Percentiles rank a stretch among this genome's conserved stretches.
phyloP scores from a whole-genome alignment of 2,329 filamentous ascomycete genomes.

The Talaromyces piceae region DNA sequence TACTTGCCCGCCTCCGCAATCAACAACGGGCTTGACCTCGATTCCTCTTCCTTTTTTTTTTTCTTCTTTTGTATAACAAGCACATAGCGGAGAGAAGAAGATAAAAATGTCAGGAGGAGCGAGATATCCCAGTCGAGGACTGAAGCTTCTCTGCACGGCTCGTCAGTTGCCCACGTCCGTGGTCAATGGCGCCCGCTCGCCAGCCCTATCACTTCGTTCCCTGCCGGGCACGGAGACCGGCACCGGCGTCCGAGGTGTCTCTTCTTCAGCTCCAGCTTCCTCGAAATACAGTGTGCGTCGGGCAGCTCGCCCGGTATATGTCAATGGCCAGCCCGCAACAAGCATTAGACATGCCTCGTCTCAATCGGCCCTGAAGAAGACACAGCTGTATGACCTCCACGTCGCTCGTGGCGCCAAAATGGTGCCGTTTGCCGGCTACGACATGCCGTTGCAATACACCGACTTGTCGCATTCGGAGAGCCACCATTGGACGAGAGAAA shows the following conservation, averaged over 20 bases:
- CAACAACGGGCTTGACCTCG: conserved; percentile 3
- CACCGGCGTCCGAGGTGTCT: conserved; percentile 8
- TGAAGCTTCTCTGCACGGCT: conserved; percentile 3
- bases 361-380: conserved; percentile 37
- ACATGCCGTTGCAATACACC: conserved; percentile 87
- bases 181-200: conserved; percentile 1
- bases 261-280: background rate
- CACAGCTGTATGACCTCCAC: conserved; percentile 72
- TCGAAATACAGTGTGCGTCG: background rate
- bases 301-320: background rate
- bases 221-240: background rate
- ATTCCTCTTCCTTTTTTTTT: background rate
- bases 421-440: conserved; percentile 90
- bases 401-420: conserved; percentile 77
- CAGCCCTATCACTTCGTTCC: background rate
- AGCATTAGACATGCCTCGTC: conserved; percentile 25
- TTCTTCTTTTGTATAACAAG: background rate
- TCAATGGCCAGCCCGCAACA: background rate
- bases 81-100: background rate
- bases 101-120: conserved; percentile 5
- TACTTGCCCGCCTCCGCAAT: conserved; percentile 13
- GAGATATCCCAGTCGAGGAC: conserved; percentile 7
- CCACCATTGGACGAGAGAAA: conserved; percentile 80
- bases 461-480: conserved; percentile 71
- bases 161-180: conserved; percentile 9